phyloP scores from a whole-genome alignment of 495 filamentous ascomycete species.

The Penicillium subrubescens region DNA sequence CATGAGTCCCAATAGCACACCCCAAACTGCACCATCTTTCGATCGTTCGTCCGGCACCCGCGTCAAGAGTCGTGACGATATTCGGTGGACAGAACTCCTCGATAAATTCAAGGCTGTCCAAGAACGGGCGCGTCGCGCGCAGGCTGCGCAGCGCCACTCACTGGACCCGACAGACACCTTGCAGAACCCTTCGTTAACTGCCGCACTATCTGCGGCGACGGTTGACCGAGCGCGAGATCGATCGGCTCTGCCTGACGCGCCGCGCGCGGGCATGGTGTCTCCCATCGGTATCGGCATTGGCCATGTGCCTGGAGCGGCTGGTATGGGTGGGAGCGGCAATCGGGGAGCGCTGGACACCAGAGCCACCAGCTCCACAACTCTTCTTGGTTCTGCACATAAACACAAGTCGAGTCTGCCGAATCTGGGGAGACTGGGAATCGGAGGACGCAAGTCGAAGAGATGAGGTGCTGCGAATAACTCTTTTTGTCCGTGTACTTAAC shows the following conservation, averaged over 20 bases:
- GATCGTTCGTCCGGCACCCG: slow-evolving; percentile 72
- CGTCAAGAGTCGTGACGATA: slow-evolving; percentile 83
- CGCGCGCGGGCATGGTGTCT: slow-evolving; percentile 32
- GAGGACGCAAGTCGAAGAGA: slow-evolving; percentile 56
- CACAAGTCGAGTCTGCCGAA: slow-evolving; percentile 67
- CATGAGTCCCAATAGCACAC: slow-evolving; percentile 18
- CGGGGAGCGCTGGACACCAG: slow-evolving; percentile 3
- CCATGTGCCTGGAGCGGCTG: slow-evolving; percentile 17
- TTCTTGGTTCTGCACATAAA: slow-evolving; percentile 50
- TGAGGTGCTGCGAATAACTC: slow-evolving; percentile 19
- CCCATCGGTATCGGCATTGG: slow-evolving; percentile 8
- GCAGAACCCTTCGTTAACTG: slow-evolving; percentile 31
- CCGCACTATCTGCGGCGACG: slow-evolving; percentile 37
- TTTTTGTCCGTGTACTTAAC: background rate
- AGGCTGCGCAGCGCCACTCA: slow-evolving; percentile 38
- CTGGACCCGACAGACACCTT: slow-evolving; percentile 29
- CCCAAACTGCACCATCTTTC: slow-evolving; percentile 29
- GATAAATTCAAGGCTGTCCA: slow-evolving; percentile 93
- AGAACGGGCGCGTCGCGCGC: slow-evolving; percentile 67
- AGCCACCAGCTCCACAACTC: slow-evolving; percentile 30
- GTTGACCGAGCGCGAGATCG: slow-evolving; percentile 46
- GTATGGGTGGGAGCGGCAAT: slow-evolving; percentile 18
- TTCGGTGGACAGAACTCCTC: slow-evolving; percentile 92
- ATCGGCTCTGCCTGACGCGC: slow-evolving; percentile 42
- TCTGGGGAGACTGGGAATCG: slow-evolving; percentile 69